These are phyloP conservation scores for Elaeis guineensis DNA, from an alignment of 176 grass and related monocot species.

Conservation along the genomic window DNA sequence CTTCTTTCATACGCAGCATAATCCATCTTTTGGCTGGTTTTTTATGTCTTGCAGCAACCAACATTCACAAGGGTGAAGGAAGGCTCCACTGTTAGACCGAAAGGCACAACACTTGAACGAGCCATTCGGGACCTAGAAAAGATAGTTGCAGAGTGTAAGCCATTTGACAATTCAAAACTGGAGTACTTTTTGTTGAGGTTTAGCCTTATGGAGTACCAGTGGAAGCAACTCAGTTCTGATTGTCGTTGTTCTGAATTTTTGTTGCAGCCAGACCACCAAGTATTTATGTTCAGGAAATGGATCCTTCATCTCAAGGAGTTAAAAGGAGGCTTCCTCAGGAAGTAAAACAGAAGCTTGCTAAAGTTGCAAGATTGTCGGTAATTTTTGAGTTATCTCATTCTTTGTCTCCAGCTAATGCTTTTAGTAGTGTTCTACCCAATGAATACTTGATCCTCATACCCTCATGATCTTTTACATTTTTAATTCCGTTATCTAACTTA, in stretches of 20 bases:
- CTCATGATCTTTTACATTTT: too few species aligned
- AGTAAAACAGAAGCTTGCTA: constrained; percentile 91
- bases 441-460: too few species aligned
- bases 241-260: constrained; percentile 32
- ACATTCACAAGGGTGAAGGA: constrained; percentile 40
- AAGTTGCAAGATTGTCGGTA: constrained; percentile 98
- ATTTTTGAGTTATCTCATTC: constrained; percentile 26
- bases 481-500: too few species aligned
- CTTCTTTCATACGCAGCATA: background rate
- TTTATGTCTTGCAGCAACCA: constrained; percentile 41
- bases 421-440: too few species aligned
- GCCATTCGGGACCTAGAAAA: constrained; percentile 89
- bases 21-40: constrained; percentile 5
- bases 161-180: constrained; percentile 5
- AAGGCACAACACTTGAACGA: constrained; percentile 92
- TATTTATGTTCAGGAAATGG: constrained; percentile 66
- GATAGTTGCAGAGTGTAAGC: constrained; percentile 81
- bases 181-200: constrained; percentile 13
- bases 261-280: constrained; percentile 58
- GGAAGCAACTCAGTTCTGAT: constrained; percentile 20
- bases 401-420: background rate
- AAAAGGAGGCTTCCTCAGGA: constrained; percentile 88
- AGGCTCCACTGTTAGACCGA: constrained; percentile 72
- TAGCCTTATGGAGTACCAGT: constrained; percentile 4
- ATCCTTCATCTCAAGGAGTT: constrained; percentile 58